These are phyloP conservation scores for Plenodomus biglobosus DNA, from an alignment of 2,329 filamentous ascomycete species.

Conservation along the genomic window DNA sequence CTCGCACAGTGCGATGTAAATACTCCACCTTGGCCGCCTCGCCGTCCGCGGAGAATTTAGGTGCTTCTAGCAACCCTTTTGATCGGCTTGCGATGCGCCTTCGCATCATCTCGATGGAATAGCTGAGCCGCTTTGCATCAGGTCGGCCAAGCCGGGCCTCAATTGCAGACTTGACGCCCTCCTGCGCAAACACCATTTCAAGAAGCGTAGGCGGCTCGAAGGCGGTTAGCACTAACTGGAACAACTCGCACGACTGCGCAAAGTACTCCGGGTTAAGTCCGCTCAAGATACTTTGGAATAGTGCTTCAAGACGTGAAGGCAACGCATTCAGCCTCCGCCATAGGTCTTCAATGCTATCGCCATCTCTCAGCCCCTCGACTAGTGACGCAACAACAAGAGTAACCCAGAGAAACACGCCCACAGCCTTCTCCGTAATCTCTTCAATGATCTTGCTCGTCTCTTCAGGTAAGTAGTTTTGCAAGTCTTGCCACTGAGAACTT, in stretches of 20 bases:
- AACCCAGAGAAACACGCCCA: slow-evolving; percentile 11
- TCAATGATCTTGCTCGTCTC: background rate
- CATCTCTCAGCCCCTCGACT: slow-evolving; percentile 1
- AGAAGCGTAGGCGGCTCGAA: background rate
- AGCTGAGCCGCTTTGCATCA: background rate
- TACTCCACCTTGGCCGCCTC: background rate
- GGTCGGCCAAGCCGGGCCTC: background rate
- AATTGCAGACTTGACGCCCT: no score
- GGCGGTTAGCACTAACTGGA: background rate
- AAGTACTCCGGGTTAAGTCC: background rate
- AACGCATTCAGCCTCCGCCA: slow-evolving; percentile 4
- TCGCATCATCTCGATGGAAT: background rate
- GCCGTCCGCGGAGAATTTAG: background rate
- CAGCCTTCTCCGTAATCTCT: slow-evolving; percentile 2
- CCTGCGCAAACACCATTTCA: no score
- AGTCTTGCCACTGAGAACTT: background rate
- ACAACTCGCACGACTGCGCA: background rate
- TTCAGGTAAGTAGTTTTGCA: background rate
- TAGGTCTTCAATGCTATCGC: slow-evolving; percentile 4
- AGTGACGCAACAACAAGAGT: slow-evolving; percentile 2
- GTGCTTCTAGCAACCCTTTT: background rate
- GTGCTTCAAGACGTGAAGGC: slow-evolving; percentile 11
- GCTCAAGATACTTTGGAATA: slow-evolving; percentile 14
- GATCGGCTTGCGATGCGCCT: background rate
- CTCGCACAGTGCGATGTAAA: background rate